phyloP scores from a whole-genome alignment of 179 eudicot species.

The Kewa caespitosa region DNA sequence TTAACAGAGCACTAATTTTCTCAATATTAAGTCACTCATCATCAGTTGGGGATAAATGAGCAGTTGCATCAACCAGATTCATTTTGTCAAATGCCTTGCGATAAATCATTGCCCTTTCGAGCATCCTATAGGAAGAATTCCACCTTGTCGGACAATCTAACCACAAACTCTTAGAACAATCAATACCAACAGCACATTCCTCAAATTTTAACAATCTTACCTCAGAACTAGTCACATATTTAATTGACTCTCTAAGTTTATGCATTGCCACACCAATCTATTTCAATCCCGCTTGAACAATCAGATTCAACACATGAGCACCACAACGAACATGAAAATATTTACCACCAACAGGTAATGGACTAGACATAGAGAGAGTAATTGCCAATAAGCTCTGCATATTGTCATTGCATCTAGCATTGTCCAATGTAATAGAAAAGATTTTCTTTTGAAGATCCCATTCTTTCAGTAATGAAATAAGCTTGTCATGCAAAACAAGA shows the following conservation, averaged over 20 bases:
- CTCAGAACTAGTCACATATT: constrained; percentile 14
- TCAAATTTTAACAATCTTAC: constrained; percentile 12
- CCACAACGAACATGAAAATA: constrained; percentile 27
- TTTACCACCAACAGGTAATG: constrained; percentile 10
- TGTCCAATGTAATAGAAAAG: constrained; percentile 12
- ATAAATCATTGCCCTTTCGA: not conserved
- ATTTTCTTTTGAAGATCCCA: not conserved
- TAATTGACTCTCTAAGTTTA: constrained; percentile 14
- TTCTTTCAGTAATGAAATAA: not conserved
- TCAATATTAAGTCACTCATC: not conserved
- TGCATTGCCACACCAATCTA: constrained; percentile 4
- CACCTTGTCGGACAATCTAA: constrained; percentile 12
- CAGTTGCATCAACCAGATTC: not conserved
- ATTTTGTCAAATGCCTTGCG: not conserved
- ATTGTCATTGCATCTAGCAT: constrained; percentile 8
- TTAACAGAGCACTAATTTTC: not conserved
- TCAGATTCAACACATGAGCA: constrained; percentile 19
- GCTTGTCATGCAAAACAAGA: not conserved
- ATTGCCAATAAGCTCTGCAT: not conserved
- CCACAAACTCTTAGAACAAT: constrained; percentile 1
- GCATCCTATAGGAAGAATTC: constrained; percentile 13
- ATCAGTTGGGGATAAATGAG: not conserved
- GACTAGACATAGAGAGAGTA: not conserved
- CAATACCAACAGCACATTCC: not conserved
- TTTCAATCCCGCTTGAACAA: constrained; percentile 19